phyloP scores from a whole-genome alignment of 345 rosid species.

The Sisymbrium irio region DNA sequence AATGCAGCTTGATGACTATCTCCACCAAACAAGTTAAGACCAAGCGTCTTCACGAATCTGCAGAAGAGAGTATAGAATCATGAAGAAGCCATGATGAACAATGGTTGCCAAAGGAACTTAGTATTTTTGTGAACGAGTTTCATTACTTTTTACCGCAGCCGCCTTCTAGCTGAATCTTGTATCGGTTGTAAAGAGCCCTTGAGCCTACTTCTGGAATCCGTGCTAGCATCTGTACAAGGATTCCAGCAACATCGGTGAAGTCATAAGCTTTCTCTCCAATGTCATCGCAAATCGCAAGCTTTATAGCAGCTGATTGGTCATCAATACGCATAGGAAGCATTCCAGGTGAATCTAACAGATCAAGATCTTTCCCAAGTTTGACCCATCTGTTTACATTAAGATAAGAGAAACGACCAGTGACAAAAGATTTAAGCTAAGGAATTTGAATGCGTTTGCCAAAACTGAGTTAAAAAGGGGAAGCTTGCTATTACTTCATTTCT shows the following conservation, averaged over 20 bases:
- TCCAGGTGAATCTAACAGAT: conserved; percentile 89
- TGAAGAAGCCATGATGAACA: neutral
- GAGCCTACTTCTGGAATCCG: conserved; percentile 70
- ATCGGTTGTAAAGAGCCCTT: conserved; percentile 59
- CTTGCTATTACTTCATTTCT: conserved; percentile 54
- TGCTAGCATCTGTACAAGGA: conserved; percentile 80
- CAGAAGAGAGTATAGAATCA: conserved; percentile 1
- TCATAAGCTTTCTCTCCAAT: conserved; percentile 95
- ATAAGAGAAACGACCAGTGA: neutral
- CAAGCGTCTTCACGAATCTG: conserved; percentile 79
- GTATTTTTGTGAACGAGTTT: neutral
- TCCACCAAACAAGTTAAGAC: conserved; percentile 73
- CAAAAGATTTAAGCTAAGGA: neutral
- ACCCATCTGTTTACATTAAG: conserved; percentile 57
- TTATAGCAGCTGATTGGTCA: conserved; percentile 89
- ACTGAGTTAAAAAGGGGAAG: neutral
- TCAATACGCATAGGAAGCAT: conserved; percentile 87
- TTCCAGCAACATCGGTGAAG: conserved; percentile 73
- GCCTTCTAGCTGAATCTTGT: conserved; percentile 59
- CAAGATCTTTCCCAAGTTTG: conserved; percentile 81
- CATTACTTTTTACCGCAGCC: conserved; percentile 61
- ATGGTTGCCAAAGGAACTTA: neutral
- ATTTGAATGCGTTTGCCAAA: neutral
- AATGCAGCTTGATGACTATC: conserved; percentile 82
- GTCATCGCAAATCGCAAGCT: conserved; percentile 96